Evolutionary conservation across 2,329 filamentous ascomycete genomes (phyloP).

Genomic region (Hymenoscyphus infarciens): DNA sequence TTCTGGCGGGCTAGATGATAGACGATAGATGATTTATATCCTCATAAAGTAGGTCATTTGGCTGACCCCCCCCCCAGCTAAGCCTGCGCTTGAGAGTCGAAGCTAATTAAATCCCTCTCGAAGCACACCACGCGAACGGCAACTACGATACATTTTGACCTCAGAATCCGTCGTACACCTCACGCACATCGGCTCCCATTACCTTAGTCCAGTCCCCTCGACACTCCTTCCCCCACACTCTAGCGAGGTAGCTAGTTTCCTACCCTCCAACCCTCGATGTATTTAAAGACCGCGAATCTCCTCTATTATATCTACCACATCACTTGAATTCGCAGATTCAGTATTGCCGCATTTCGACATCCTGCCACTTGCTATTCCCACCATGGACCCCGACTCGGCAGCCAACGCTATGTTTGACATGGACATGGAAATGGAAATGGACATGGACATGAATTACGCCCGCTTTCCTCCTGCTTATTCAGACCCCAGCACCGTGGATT

Average conservation of each 20-base stretch:
- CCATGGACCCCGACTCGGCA: background rate
- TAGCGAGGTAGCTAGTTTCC: slow-evolving; percentile 3
- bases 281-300: background rate
- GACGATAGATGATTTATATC: too few species aligned
- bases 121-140: too few species aligned
- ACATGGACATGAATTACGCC: background rate
- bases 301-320: background rate
- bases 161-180: background rate
- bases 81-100: too few species aligned
- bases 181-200: too few species aligned
- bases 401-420: background rate
- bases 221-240: background rate
- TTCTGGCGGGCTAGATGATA: too few species aligned
- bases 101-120: too few species aligned
- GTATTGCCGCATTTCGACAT: background rate
- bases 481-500: too few species aligned
- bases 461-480: too few species aligned
- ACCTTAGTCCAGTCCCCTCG: too few species aligned
- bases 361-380: background rate
- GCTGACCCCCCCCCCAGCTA: too few species aligned
- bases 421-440: background rate
- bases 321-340: background rate
- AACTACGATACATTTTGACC: too few species aligned
- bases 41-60: too few species aligned
- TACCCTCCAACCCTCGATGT: background rate